Evolutionary conservation across 495 filamentous ascomycete species (phyloP).

Genomic region (Aspergillus wentii): DNA sequence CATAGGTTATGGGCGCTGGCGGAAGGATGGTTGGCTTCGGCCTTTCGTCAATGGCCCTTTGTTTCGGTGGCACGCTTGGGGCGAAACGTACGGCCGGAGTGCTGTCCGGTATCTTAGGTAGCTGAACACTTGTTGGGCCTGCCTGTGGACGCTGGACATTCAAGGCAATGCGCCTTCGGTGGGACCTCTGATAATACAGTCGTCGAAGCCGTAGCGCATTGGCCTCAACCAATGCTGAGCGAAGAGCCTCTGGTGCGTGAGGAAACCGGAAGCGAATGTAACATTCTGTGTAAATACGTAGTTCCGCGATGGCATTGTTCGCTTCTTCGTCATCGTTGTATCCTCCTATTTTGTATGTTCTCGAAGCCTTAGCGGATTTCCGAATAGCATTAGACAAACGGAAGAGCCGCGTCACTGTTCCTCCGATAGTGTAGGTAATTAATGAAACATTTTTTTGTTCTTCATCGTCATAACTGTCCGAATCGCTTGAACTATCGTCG

Average conservation of each 20-base stretch:
- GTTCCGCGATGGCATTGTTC: slow-evolving; percentile 23
- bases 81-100: slow-evolving; percentile 20
- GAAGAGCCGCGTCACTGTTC: slow-evolving; percentile 27
- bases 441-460: slow-evolving; percentile 22
- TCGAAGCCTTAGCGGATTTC: slow-evolving; percentile 23
- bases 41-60: slow-evolving; percentile 10
- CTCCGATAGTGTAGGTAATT: slow-evolving; percentile 23
- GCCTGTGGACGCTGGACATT: slow-evolving; percentile 18
- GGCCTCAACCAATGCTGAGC: slow-evolving; percentile 24
- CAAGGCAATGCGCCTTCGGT: slow-evolving; percentile 23
- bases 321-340: slow-evolving; percentile 27
- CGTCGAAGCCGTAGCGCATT: slow-evolving; percentile 30
- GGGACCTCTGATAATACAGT: slow-evolving; percentile 27
- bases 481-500: slow-evolving; percentile 23
- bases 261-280: slow-evolving; percentile 25
- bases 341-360: slow-evolving; percentile 19
- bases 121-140: slow-evolving; percentile 15
- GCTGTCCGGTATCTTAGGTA: slow-evolving; percentile 18
- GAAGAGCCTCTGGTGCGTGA: slow-evolving; percentile 22
- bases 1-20: slow-evolving; percentile 22
- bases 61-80: slow-evolving; percentile 15
- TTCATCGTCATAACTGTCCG: slow-evolving; percentile 17
- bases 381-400: slow-evolving; percentile 27
- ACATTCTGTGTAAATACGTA: slow-evolving; percentile 26
- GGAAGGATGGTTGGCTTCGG: slow-evolving; percentile 4